Evolutionary conservation across 495 filamentous ascomycete genomes (phyloP).

Genomic region (Lasiosphaeris hirsuta): DNA sequence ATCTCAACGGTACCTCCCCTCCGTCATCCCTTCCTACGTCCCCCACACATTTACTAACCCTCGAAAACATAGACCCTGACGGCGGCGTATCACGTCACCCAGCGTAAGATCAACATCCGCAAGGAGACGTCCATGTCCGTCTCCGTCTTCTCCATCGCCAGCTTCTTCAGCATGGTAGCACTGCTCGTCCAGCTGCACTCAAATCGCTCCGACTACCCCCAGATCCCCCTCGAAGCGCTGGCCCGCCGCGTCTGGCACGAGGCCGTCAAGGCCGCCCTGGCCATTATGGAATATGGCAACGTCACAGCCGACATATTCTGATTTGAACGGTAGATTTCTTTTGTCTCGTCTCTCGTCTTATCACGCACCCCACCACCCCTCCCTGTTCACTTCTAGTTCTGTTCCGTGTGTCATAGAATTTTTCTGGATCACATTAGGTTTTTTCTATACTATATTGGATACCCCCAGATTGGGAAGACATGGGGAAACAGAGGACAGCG

Average conservation of each 20-base stretch:
- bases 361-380: no score
- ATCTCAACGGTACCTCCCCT: slow-evolving; percentile 64
- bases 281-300: slow-evolving; percentile 31
- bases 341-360: background rate
- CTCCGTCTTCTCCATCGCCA: slow-evolving; percentile 69
- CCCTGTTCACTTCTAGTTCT: background rate
- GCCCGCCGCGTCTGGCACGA: slow-evolving; percentile 44
- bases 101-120: slow-evolving; percentile 76
- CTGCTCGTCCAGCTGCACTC: slow-evolving; percentile 67
- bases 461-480: slow-evolving; percentile 6
- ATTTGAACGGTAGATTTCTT: background rate
- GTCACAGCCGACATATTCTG: slow-evolving; percentile 21
- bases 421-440: background rate
- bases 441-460: background rate
- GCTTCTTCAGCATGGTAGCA: slow-evolving; percentile 70
- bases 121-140: slow-evolving; percentile 78
- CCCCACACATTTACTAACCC: background rate
- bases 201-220: slow-evolving; percentile 59
- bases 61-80: slow-evolving; percentile 58
- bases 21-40: background rate
- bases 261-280: slow-evolving; percentile 17
- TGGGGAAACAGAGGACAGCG: background rate
- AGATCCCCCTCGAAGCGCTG: slow-evolving; percentile 60
- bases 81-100: slow-evolving; percentile 74
- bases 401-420: background rate